Percentiles rank a stretch among this genome's conserved stretches.
Conservation (phyloP, 352 stramenopile species). For the Phytophthora foliorum region DNA sequence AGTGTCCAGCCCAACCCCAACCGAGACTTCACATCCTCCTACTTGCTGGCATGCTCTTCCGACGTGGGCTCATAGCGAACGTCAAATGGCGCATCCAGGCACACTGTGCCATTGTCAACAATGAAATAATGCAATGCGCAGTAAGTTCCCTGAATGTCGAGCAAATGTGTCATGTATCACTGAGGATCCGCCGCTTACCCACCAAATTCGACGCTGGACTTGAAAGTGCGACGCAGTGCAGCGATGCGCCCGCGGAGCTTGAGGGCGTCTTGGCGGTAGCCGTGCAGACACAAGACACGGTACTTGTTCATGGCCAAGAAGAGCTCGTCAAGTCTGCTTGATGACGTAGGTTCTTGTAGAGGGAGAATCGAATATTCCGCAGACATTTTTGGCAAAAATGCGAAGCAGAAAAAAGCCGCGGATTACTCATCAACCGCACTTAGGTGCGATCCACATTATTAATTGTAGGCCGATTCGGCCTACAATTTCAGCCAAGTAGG, state of each 20-base stretch:
- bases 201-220: conserved; percentile 88
- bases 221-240: conserved; percentile 76
- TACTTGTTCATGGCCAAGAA: conserved; percentile 49
- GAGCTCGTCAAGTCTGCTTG: neutral
- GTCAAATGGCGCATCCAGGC: conserved; percentile 75
- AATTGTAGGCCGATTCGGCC: too few species aligned
- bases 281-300: conserved; percentile 87
- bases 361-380: conserved; percentile 9
- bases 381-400: too few species aligned
- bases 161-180: neutral
- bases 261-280: conserved; percentile 80
- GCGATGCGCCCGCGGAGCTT: conserved; percentile 83
- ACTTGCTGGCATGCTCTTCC: conserved; percentile 60
- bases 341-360: conserved; percentile 4
- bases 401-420: too few species aligned
- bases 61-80: conserved; percentile 78
- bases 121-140: neutral
- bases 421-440: too few species aligned
- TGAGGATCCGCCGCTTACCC: conserved; percentile 20
- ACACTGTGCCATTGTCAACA: conserved; percentile 54
- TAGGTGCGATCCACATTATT: too few species aligned
- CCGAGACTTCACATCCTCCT: neutral
- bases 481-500: too few species aligned
- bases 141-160: neutral
- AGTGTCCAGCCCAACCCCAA: neutral